These are phyloP conservation scores for Leccinum truebloodii DNA, from an alignment of 768 basidiomycete genomes.

Conservation along the genomic window DNA sequence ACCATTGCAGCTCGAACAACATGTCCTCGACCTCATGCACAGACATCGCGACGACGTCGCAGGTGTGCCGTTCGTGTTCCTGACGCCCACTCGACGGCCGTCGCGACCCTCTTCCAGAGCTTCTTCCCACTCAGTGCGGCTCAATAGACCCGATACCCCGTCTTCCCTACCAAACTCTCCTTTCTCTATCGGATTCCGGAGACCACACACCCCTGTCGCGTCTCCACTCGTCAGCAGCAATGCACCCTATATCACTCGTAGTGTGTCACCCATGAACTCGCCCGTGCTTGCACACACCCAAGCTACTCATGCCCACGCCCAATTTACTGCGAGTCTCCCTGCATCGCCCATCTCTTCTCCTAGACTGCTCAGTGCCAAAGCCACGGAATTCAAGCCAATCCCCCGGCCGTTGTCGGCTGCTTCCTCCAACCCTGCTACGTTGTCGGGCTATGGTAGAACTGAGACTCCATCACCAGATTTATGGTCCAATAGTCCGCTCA, in stretches of 20 bases:
- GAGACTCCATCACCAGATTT: conserved; percentile 90
- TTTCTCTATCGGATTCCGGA: conserved; percentile 68
- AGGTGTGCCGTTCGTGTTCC: conserved; percentile 79
- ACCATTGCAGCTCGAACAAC: conserved; percentile 70
- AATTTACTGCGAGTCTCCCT: conserved; percentile 79
- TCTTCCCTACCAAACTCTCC: conserved; percentile 76
- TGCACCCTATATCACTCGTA: conserved; percentile 55
- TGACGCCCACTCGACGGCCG: conserved; percentile 78
- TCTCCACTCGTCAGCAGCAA: conserved; percentile 72
- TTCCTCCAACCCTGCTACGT: conserved; percentile 54
- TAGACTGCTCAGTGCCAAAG: conserved; percentile 85
- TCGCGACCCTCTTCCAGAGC: conserved; percentile 82
- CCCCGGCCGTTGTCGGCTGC: conserved; percentile 75
- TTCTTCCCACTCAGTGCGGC: conserved; percentile 65
- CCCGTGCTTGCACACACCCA: conserved; percentile 62
- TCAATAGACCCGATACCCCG: conserved; percentile 77
- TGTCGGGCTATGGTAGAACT: conserved; percentile 49
- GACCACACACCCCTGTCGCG: conserved; percentile 77
- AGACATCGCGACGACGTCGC: conserved; percentile 85
- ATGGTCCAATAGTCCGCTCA: conserved; percentile 74
- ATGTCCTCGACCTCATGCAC: conserved; percentile 94
- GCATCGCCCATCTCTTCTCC: conserved; percentile 86
- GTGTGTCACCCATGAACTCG: conserved; percentile 61
- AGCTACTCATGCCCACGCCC: conserved; percentile 53
- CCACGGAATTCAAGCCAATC: conserved; percentile 85